Base-by-base conservation (phyloP, 2,329 filamentous ascomycete species). In the Pseudopithomyces maydicus region DNA sequence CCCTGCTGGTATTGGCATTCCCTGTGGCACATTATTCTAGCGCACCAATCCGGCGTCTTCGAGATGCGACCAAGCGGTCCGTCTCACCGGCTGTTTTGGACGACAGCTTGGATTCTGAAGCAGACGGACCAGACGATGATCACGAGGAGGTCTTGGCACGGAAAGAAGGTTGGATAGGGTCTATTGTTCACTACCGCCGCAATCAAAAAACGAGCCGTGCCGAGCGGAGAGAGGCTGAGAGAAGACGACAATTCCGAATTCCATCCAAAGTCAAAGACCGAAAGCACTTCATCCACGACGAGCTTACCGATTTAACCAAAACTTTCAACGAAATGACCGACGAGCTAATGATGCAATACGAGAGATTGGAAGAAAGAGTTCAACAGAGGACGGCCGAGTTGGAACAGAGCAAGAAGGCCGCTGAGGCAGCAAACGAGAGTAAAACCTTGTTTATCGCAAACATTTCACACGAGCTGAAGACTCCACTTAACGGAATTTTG, bases 381-480 rank as follows among this genome's bases (percentile, higher is more conserved):
- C 86, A 86, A 6, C 88, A 93, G 72, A 84, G 93, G 54, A 97
- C 93, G 0, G 85, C 85, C 35, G 90, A 97, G 74, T 81, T 97
- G 0, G 92, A 96, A 70, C 86, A 91, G 59, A 96, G 90, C 79
- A 97, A 97, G 74, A 91, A 92, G 77, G 91, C 92, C 1, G 93
- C 93, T 1, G 93, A 97, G 75, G 90, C 91, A n/a, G 93, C 93
- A 3, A 97, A 97, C 67, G 91, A 97, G 77, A 96, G 91, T 81
- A 99, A 99, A 79, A 98, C 95, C 0, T 82, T 98, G 8, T 98
- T 98, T 78, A 96, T 99, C 61, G 95, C 95, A 17, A 98, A 98
- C 68, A 97, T 98, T 49, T 88, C 84, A 1, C 87, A 90, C 64
- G 87, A 98, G 74, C 82, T 99, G 35, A 96, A 97, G 72, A 99